Evolutionary conservation across 2,329 filamentous ascomycete species (phyloP).

Genomic region (Colletotrichum spinosum): DNA sequence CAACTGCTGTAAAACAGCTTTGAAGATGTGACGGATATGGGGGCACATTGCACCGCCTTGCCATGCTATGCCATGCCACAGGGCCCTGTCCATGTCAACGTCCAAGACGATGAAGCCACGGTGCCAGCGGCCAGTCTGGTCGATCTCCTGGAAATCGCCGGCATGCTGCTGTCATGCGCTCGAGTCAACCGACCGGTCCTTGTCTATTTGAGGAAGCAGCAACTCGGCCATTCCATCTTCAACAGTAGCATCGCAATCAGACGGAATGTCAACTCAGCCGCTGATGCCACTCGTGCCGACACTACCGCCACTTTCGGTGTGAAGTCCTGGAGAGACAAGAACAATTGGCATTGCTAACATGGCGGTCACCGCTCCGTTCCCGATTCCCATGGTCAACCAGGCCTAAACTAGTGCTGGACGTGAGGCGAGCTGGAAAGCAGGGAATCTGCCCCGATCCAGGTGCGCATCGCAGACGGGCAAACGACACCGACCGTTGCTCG

Average conservation of each 20-base stretch:
- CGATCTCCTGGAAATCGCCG: constrained; percentile 20
- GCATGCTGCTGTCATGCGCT: constrained; percentile 30
- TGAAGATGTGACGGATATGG: no score
- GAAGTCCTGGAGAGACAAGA: no score
- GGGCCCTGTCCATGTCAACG: no score
- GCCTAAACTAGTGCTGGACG: neutral
- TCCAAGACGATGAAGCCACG: constrained; percentile 4
- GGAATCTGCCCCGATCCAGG: no score
- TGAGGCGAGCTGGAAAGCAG: no score
- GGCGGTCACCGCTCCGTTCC: no score
- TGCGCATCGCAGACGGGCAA: no score
- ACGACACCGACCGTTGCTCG: neutral
- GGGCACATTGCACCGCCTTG: neutral
- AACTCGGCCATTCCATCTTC: constrained; percentile 9
- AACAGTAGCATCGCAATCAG: neutral
- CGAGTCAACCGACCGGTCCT: constrained; percentile 27
- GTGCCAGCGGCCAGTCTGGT: constrained; percentile 17
- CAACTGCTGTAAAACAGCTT: no score
- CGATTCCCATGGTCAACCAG: constrained; percentile 5
- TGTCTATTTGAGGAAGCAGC: constrained; percentile 19
- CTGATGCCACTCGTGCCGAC: neutral
- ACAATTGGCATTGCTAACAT: no score
- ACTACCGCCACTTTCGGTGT: neutral
- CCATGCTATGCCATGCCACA: neutral
- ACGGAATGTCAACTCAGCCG: constrained; percentile 23